Percentiles rank a stretch among this genome's conserved stretches.
Evolutionary conservation across 768 basidiomycete genomes (phyloP).

Genomic region (Pulveroboletus frians): DNA sequence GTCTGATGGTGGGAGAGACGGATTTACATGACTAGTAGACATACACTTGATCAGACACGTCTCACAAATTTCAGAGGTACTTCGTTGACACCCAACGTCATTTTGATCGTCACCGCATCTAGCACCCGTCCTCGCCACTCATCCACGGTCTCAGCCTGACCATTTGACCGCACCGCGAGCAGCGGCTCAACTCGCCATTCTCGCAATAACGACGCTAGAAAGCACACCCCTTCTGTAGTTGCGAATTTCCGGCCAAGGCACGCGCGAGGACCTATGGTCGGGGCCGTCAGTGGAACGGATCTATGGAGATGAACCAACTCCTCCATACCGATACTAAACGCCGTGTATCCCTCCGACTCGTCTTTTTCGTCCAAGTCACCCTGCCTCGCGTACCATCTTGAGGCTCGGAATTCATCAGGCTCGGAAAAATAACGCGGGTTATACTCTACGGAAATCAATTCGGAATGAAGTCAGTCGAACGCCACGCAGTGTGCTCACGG

Average conservation of each 20-base stretch:
- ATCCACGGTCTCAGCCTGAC: constrained; percentile 15
- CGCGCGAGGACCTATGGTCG: constrained; percentile 38
- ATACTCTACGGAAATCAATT: constrained; percentile 29
- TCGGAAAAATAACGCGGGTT: constrained; percentile 34
- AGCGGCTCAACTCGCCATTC: constrained; percentile 50
- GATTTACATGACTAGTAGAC: no score
- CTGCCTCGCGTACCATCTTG: constrained; percentile 33
- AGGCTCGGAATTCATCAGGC: constrained; percentile 34
- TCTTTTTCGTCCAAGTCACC: constrained; percentile 3
- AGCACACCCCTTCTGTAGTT: constrained; percentile 45
- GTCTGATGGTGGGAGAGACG: no score
- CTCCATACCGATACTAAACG: constrained; percentile 21
- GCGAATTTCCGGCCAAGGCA: constrained; percentile 58
- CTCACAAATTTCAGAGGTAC: constrained; percentile 3
- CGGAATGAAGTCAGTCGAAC: neutral
- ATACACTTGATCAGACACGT: neutral
- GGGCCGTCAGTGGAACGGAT: neutral
- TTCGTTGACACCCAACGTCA: constrained; percentile 17
- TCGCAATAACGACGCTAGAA: constrained; percentile 46
- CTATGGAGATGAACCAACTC: neutral
- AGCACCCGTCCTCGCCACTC: constrained; percentile 24
- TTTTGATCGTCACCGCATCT: constrained; percentile 7
- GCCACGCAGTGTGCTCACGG: constrained; percentile 14
- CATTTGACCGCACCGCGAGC: constrained; percentile 19
- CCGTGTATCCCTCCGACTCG: constrained; percentile 19